Percentiles rank a stretch among this genome's conserved stretches.
phyloP scores from a whole-genome alignment of 257 asterid species.

The Solanum sejunctum region DNA sequence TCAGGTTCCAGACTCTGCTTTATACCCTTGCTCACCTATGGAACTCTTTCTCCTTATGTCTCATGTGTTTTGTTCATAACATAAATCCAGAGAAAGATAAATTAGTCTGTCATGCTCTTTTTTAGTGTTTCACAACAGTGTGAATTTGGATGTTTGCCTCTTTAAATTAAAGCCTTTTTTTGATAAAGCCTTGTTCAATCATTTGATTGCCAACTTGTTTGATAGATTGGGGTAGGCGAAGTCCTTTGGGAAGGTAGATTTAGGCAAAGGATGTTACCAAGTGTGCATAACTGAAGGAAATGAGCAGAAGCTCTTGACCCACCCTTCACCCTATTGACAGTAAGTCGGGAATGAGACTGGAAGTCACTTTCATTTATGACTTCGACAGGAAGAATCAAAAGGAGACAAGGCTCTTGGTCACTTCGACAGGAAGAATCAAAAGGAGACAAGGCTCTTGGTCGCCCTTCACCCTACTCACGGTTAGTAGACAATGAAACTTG shows the following conservation, averaged over 20 bases:
- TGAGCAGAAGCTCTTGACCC: background rate
- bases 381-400: background rate
- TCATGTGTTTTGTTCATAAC: background rate
- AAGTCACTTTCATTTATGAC: background rate
- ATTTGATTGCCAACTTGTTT: background rate
- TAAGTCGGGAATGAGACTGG: no score
- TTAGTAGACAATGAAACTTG: background rate
- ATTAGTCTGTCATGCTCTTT: background rate
- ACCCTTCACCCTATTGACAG: no score
- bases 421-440: background rate
- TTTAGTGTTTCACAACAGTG: no score
- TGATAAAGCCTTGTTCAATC: background rate
- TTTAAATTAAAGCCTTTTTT: background rate
- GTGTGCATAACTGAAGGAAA: background rate
- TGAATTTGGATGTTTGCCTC: no score
- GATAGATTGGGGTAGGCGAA: background rate
- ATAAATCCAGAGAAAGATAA: no score
- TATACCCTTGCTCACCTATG: background rate
- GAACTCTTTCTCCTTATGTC: background rate
- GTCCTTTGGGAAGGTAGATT: background rate
- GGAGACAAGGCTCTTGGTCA: background rate
- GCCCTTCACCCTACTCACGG: background rate
- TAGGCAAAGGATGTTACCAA: background rate
- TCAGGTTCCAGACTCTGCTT: background rate
- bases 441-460: background rate